Conservation (phyloP, 768 basidiomycete genomes). For the Leccinum barrowsii region DNA sequence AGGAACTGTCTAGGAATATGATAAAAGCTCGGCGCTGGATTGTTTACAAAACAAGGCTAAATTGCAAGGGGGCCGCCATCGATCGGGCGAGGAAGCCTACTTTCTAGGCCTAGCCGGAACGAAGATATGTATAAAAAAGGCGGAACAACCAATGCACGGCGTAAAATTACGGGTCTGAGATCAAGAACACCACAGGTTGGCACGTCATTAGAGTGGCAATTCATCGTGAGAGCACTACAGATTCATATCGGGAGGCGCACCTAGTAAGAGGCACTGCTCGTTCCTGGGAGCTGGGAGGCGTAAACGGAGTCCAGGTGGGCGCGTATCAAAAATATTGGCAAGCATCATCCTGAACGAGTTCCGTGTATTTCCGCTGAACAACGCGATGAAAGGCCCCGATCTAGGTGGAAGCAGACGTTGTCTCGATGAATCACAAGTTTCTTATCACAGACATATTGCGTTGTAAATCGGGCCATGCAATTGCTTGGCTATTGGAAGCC, state of each 20-base stretch:
- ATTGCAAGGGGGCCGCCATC: not conserved
- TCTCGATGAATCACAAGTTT: not conserved
- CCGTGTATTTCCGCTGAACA: not conserved
- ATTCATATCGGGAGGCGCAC: not conserved
- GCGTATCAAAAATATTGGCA: not conserved
- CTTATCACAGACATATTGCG: not conserved
- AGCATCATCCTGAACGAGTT: not conserved
- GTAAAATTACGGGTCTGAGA: not conserved
- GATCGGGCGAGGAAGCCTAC: not conserved
- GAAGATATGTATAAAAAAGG: not conserved
- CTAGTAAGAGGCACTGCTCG: not conserved
- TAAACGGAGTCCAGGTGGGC: not conserved
- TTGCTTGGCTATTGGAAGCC: not conserved
- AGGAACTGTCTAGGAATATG: not conserved
- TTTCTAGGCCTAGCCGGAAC: not conserved
- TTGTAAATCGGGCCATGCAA: not conserved
- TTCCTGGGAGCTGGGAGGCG: not conserved
- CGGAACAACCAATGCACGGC: not conserved
- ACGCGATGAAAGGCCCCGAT: not conserved
- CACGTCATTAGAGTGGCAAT: not conserved
- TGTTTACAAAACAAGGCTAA: not conserved
- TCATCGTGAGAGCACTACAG: not conserved
- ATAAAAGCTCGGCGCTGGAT: not conserved
- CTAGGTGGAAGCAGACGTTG: not conserved
- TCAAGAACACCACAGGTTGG: not conserved